Evolutionary conservation across 1,284 basidiomycete genomes (phyloP).

Genomic region (Microbotryum saponariae): DNA sequence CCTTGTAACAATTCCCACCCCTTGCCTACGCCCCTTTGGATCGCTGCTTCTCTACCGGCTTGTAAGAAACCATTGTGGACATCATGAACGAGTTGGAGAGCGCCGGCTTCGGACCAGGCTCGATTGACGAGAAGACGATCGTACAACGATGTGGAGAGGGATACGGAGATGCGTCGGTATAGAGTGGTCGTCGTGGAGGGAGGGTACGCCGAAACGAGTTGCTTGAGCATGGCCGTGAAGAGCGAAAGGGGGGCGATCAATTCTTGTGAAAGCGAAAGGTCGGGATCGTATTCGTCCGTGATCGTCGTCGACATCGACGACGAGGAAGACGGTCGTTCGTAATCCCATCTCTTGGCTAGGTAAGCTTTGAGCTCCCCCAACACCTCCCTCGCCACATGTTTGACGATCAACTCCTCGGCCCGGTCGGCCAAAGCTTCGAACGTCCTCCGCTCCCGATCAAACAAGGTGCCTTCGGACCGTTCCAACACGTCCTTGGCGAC

Average conservation of each 20-base stretch:
- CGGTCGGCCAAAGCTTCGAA: conserved; percentile 58
- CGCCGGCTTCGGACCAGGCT: conserved; percentile 27
- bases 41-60: conserved; percentile 29
- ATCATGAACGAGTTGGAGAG: conserved; percentile 31
- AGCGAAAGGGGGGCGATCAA: conserved; percentile 32
- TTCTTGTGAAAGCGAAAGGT: conserved; percentile 31
- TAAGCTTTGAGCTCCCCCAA: conserved; percentile 65
- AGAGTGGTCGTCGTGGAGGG: conserved; percentile 14
- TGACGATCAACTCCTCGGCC: conserved; percentile 77
- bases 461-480: conserved; percentile 40
- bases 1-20: conserved; percentile 31
- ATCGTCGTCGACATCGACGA: background rate
- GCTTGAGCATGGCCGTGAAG: conserved; percentile 28
- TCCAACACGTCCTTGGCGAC: conserved; percentile 35
- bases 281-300: background rate
- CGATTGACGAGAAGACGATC: conserved; percentile 26
- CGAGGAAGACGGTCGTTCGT: background rate
- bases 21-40: conserved; percentile 18
- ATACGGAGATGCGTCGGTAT: conserved; percentile 26
- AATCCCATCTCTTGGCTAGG: conserved; percentile 45
- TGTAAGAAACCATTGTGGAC: conserved; percentile 33
- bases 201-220: conserved; percentile 27
- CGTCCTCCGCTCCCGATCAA: conserved; percentile 41
- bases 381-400: conserved; percentile 69
- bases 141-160: conserved; percentile 20